Evolutionary conservation across 2,329 filamentous ascomycete genomes (phyloP), one percentile per base, ranked within the genome.

Genomic region (Trichoderma sp.): DNA sequence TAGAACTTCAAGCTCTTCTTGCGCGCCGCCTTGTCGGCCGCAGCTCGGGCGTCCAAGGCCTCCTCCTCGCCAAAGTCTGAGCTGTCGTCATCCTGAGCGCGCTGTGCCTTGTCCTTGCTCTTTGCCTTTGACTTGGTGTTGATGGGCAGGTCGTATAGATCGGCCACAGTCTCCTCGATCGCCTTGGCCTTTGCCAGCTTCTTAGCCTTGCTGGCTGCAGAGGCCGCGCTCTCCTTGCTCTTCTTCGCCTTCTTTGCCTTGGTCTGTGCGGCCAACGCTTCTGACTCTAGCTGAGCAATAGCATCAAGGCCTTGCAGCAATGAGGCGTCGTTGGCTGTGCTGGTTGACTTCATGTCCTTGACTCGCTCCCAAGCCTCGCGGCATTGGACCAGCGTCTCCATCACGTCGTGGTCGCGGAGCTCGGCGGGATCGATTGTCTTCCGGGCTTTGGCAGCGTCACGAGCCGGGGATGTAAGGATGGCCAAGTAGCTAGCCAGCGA

Each of bases 1-100:
- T 99, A 99, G 83, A 99, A 99, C 68, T 93, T 90, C 65, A 99
- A 85, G 69, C 88, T 92, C 82, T 96, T 97, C 83, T 95, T 97
- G 77, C 91, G 91, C 66, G 87, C 86, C 0, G 89, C 91, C 79
- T 99, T 99, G 72, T 96, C 92, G 48, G 90, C 91, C 0, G 92
- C 90, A 67, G 94, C 88, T 67, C 88, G 85, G 12, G 88, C 87
- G 62, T 93, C 92, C 66, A 98, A 85, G 4, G 82, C 80, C 17
- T 91, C 89, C 75, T 97, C 93, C 72, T 99, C 95, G 71, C 94
- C 95, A 74, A 99, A 94, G 80, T 99, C 95, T 3, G 93, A 96
- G 71, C 91, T 85, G 67, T 90, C 86, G 59, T 85, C 85, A 26
- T 78, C 76, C 26, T 74, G 75, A 39, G 85, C 82, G 19, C 78